Conservation (phyloP, 2,329 filamentous ascomycete genomes). For the Calonectria crousiana region DNA sequence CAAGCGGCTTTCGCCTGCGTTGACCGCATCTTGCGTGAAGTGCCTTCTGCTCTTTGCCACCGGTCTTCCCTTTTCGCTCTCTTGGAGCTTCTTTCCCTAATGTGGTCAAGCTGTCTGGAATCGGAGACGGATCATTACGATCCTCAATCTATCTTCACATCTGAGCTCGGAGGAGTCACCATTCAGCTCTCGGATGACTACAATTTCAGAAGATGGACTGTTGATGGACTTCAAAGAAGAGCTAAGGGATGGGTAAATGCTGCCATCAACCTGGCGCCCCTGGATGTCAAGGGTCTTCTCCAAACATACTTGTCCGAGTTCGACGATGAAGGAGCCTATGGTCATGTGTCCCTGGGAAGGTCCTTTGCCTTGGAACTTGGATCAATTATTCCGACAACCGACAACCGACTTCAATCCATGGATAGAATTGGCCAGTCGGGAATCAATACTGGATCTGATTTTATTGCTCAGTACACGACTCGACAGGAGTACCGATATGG, state of each 20-base stretch:
- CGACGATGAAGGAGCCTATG: constrained; percentile 90
- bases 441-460: constrained; percentile 94
- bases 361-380: constrained; percentile 97
- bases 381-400: constrained; percentile 84
- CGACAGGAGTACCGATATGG: constrained; percentile 95
- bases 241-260: constrained; percentile 85
- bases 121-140: constrained; percentile 95
- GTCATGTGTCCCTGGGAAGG: constrained; percentile 90
- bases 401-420: constrained; percentile 87
- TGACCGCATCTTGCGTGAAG: constrained; percentile 84
- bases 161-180: constrained; percentile 80
- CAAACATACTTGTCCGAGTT: constrained; percentile 98
- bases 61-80: constrained; percentile 92
- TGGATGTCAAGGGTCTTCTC: constrained; percentile 94
- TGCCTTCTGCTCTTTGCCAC: constrained; percentile 92
- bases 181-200: constrained; percentile 97
- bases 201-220: constrained; percentile 80
- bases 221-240: constrained; percentile 81
- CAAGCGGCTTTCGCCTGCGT: constrained; percentile 86
- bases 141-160: constrained; percentile 85
- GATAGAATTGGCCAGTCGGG: constrained; percentile 78
- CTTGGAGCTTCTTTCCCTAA: constrained; percentile 89
- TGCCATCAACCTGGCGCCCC: constrained; percentile 85
- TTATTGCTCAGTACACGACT: constrained; percentile 96
- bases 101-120: constrained; percentile 96